Percentiles rank a stretch among this genome's conserved stretches.
These are phyloP conservation scores for Solanum megistacrolobum DNA, from an alignment of 257 asterid species.

Conservation along the genomic window DNA sequence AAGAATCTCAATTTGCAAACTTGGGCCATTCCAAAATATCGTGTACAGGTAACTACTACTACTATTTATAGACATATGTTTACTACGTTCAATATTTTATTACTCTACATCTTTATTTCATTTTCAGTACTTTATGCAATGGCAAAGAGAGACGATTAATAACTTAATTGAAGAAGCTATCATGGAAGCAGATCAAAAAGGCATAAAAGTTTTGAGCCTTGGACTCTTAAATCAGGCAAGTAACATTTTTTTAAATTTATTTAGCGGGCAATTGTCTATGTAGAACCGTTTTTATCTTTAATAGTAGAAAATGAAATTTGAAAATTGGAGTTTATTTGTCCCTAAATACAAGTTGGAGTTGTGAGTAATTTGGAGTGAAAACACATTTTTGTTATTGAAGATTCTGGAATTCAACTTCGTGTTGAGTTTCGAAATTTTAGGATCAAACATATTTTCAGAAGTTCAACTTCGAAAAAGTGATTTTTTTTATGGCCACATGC, in stretches of 20 bases:
- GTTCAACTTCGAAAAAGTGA: too few relatives aligned
- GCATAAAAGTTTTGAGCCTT: slow-evolving; percentile 19
- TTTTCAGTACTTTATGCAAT: slow-evolving; percentile 16
- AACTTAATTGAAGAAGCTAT: slow-evolving; percentile 3
- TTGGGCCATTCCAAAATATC: slow-evolving; percentile 72
- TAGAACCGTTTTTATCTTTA: too few relatives aligned
- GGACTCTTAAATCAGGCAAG: slow-evolving; percentile 7
- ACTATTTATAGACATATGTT: not conserved
- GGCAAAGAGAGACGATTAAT: not conserved
- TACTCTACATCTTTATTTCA: too few relatives aligned
- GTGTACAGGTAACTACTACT: slow-evolving; percentile 35
- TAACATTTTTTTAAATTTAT: too few relatives aligned
- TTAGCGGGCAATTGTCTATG: not conserved
- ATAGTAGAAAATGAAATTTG: too few relatives aligned
- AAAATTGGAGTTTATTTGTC: not conserved
- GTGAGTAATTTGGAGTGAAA: not conserved
- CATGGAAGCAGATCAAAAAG: slow-evolving; percentile 30
- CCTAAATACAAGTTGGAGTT: not conserved
- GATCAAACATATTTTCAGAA: too few relatives aligned
- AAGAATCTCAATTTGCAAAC: slow-evolving; percentile 55
- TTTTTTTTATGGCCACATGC: too few relatives aligned
- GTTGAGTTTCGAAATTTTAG: too few relatives aligned
- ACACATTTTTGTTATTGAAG: not conserved
- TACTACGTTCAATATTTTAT: too few relatives aligned
- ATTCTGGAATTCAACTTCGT: too few relatives aligned